Evolutionary conservation across 331 rosid genomes (phyloP), one percentile per base, ranked within the genome.

Genomic region (Erythrophleum ivorense): DNA sequence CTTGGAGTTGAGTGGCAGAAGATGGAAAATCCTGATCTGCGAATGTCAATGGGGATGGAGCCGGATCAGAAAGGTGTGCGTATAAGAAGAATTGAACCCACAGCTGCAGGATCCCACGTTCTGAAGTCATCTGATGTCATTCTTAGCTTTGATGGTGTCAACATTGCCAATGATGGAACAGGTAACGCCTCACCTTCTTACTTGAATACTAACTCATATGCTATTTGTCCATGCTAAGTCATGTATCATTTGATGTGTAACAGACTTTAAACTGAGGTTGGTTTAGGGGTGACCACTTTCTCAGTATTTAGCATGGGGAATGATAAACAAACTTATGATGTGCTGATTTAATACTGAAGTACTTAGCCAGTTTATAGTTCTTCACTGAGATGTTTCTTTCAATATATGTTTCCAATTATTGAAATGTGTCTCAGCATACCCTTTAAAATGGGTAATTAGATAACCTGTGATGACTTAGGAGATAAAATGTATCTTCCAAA

Each of bases 1-100:
- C 89, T 90, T 81, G 92, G 92, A 48, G 86, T 90, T 69, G 94
- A 90, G 84, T 90, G 94, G 94, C 94, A 90, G 83, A 90, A 88
- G 87, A 88, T 90, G 91, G 94, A 90, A 87, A 90, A 90, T 85
- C 94, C 94, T 50, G 92, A 90, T 80, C 80, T 90, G 63, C 83
- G 94, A 63, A 71, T 70, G 54, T 87, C 82, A 62, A 82, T 85
- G 84, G 91, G 91, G 80, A 88, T 90, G 94, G 85, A 71, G 71
- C 65, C 86, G 36, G 88, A 88, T 75, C 90, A 85, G 84, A 90
- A 90, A 86, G 94, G 94, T 83, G 94, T 90, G 45, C 91, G 94
- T 8, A 87, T 90, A n/a, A 85, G 92, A 90, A 84, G 94, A 87
- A 78, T 90, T 41, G 94, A 90, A 75, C 92, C 94, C 66, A 90